Percentiles rank a stretch among this genome's conserved stretches.
These are phyloP conservation scores for Neurospora hispaniola DNA, from an alignment of 495 filamentous ascomycete genomes.

Conservation along the genomic window DNA sequence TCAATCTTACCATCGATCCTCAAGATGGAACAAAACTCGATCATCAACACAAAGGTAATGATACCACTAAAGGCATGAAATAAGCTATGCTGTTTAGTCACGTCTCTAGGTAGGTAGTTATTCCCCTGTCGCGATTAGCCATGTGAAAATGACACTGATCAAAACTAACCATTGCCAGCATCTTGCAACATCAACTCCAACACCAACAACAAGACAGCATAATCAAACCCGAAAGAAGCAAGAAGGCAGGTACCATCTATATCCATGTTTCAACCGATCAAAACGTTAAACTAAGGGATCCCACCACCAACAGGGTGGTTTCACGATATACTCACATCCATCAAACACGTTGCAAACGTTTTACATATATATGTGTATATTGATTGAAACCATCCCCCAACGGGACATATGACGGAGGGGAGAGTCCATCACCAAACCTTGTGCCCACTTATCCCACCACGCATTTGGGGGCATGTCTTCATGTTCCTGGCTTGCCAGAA, in stretches of 20 bases:
- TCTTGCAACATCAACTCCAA: not conserved
- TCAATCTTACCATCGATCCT: not conserved
- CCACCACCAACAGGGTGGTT: not conserved
- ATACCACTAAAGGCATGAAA: not conserved
- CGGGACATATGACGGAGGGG: no score
- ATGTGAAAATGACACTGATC: not conserved
- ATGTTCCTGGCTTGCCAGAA: not conserved
- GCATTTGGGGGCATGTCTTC: no score
- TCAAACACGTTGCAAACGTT: not conserved
- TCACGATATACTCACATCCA: not conserved
- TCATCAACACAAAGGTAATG: not conserved
- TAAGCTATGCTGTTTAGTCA: not conserved
- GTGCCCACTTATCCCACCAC: no score
- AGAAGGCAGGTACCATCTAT: not conserved
- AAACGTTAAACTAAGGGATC: not conserved
- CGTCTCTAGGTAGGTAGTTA: no score
- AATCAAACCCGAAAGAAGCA: not conserved
- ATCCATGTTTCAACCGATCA: not conserved
- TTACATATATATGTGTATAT: not conserved
- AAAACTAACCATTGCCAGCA: not conserved
- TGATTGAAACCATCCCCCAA: no score
- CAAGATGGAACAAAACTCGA: not conserved
- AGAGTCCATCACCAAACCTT: no score
- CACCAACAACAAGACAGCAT: not conserved
- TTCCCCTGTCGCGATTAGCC: no score